A percentile compares a stretch with the other conserved stretches of the same genome.
Conservation (phyloP, 768 basidiomycete genomes). For the Sarcomyxa edulis region DNA sequence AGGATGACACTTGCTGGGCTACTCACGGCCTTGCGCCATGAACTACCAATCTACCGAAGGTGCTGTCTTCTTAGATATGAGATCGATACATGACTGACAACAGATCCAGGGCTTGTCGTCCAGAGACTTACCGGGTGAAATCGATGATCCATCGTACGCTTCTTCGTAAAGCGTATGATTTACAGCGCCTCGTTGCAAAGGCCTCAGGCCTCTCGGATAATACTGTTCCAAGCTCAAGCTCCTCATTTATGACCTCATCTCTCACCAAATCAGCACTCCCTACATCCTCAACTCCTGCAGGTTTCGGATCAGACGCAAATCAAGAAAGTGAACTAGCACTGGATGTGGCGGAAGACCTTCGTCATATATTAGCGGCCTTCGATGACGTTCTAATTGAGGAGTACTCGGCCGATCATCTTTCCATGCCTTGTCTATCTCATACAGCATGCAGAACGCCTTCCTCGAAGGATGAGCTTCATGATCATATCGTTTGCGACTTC, state of each 20-base stretch:
- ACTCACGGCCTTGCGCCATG: slow-evolving; percentile 55
- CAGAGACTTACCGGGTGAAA: slow-evolving; percentile 74
- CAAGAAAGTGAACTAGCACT: too few species aligned
- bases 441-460: background rate
- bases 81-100: slow-evolving; percentile 1
- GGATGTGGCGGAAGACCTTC: slow-evolving; percentile 21
- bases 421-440: slow-evolving; percentile 16
- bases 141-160: slow-evolving; percentile 56
- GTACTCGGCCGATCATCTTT: slow-evolving; percentile 20
- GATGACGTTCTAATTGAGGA: slow-evolving; percentile 50
- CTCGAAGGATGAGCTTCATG: slow-evolving; percentile 13
- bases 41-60: slow-evolving; percentile 79
- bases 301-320: too few species aligned
- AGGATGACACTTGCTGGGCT: slow-evolving; percentile 71
- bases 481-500: slow-evolving; percentile 61
- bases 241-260: background rate
- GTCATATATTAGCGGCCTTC: slow-evolving; percentile 37
- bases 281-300: too few species aligned
- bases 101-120: slow-evolving; percentile 63
- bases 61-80: slow-evolving; percentile 17
- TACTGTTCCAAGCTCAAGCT: background rate
- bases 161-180: too few species aligned
- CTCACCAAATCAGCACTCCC: background rate
- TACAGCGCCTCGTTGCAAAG: too few species aligned
- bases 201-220: too few species aligned